phyloP scores from a whole-genome alignment of 2,329 filamentous ascomycete genomes.

The Biscogniauxia sp. region DNA sequence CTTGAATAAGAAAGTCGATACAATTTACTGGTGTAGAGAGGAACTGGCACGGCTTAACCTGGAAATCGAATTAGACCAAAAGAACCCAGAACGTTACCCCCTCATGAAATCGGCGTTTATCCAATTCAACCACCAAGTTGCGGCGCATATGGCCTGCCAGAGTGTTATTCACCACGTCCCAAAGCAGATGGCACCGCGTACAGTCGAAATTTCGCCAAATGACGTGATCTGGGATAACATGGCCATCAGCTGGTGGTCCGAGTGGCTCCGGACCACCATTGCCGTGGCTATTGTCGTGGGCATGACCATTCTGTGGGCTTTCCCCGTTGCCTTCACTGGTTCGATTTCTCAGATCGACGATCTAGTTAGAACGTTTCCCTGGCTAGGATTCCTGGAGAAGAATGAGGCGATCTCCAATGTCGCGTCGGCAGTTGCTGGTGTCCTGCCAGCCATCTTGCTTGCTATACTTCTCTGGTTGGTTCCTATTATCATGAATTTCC shows the following conservation, averaged over 20 bases:
- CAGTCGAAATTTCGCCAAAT: constrained; percentile 89
- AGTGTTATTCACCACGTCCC: constrained; percentile 87
- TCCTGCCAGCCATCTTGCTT: constrained; percentile 76
- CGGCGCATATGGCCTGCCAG: constrained; percentile 97
- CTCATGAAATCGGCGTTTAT: constrained; percentile 97
- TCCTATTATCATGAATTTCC: constrained; percentile 72
- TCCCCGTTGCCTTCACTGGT: constrained; percentile 87
- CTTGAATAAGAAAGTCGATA: constrained; percentile 88
- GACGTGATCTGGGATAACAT: constrained; percentile 98
- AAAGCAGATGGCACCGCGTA: constrained; percentile 86
- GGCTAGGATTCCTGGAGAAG: constrained; percentile 67
- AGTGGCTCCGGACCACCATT: constrained; percentile 68
- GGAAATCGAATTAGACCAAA: constrained; percentile 89
- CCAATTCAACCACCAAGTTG: constrained; percentile 96
- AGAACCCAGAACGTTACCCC: constrained; percentile 79
- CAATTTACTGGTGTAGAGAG: constrained; percentile 85
- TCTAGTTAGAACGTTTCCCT: constrained; percentile 63
- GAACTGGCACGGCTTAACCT: constrained; percentile 84
- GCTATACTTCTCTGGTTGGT: constrained; percentile 76
- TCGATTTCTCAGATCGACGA: constrained; percentile 73
- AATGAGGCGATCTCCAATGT: constrained; percentile 61
- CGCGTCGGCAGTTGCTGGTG: constrained; percentile 70
- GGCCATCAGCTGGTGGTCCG: constrained; percentile 91
- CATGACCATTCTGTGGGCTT: constrained; percentile 85
- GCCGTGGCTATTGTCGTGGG: constrained; percentile 65